phyloP scores from a whole-genome alignment of 257 asterid species.

The Rubia yunnanensis region DNA sequence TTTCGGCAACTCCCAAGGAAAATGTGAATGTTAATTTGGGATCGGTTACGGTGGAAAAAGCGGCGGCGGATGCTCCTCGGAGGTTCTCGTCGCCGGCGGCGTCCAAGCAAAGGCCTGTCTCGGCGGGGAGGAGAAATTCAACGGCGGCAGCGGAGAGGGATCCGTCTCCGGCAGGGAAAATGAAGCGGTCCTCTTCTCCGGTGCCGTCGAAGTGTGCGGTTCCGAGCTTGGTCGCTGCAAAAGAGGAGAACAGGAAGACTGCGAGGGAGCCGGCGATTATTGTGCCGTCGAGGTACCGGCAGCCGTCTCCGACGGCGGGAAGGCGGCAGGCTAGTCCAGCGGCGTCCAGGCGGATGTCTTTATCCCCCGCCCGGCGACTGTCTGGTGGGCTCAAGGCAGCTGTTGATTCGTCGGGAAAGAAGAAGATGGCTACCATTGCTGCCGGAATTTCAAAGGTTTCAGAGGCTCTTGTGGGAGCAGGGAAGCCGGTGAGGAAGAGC shows the following conservation, averaged over 20 bases:
- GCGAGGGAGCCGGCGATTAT: slow-evolving; percentile 74
- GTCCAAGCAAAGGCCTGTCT: slow-evolving; percentile 48
- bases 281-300: slow-evolving; percentile 91
- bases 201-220: slow-evolving; percentile 82
- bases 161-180: slow-evolving; percentile 72
- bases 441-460: slow-evolving; percentile 74
- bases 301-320: slow-evolving; percentile 69
- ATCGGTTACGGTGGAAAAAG: slow-evolving; percentile 5
- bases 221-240: slow-evolving; percentile 75
- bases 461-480: slow-evolving; percentile 55
- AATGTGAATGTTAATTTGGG: slow-evolving; percentile 44
- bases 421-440: slow-evolving; percentile 55
- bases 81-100: slow-evolving; percentile 73
- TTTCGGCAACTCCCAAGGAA: slow-evolving; percentile 39
- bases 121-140: slow-evolving; percentile 46
- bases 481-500: slow-evolving; percentile 61
- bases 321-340: slow-evolving; percentile 76
- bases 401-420: slow-evolving; percentile 66
- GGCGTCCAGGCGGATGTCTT: slow-evolving; percentile 65
- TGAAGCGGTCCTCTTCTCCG: slow-evolving; percentile 78
- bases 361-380: slow-evolving; percentile 75
- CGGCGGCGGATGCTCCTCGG: slow-evolving; percentile 40
- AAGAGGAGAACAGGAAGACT: slow-evolving; percentile 68
- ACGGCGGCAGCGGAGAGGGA: slow-evolving; percentile 43
- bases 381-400: slow-evolving; percentile 71